Conservation (phyloP, 2,329 filamentous ascomycete genomes). For the Stylonectria norvegica region DNA sequence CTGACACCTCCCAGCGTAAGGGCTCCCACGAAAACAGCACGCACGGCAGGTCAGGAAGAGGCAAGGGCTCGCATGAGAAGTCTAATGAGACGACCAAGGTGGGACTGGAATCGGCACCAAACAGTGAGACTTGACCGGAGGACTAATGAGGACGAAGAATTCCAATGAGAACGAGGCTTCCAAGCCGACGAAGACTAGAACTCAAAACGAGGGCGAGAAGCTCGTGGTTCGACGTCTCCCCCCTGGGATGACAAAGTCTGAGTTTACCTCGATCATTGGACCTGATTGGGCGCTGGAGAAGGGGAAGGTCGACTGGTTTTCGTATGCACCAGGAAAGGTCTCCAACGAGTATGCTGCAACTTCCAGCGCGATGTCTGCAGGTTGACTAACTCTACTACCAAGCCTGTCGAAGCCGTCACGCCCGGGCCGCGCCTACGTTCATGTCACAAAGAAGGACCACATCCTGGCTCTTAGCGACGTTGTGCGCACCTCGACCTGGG, state of each 20-base stretch:
- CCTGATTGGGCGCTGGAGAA: slow-evolving; percentile 77
- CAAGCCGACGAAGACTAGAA: slow-evolving; percentile 30
- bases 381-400: slow-evolving; percentile 14
- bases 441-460: slow-evolving; percentile 68
- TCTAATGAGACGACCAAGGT: slow-evolving; percentile 29
- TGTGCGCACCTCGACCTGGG: slow-evolving; percentile 68
- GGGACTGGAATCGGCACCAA: slow-evolving; percentile 7
- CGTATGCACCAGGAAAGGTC: slow-evolving; percentile 64
- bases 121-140: slow-evolving; percentile 5
- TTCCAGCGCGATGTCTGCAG: neutral
- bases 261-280: slow-evolving; percentile 71
- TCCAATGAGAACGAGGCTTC: slow-evolving; percentile 28
- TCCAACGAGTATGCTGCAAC: slow-evolving; percentile 68
- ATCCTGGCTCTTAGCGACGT: slow-evolving; percentile 65
- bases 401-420: slow-evolving; percentile 82
- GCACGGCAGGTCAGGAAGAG: slow-evolving; percentile 22
- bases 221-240: slow-evolving; percentile 80
- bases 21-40: slow-evolving; percentile 21
- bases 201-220: slow-evolving; percentile 63
- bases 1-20: slow-evolving; percentile 25
- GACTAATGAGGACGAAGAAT: slow-evolving; percentile 23
- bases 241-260: slow-evolving; percentile 75
- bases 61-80: slow-evolving; percentile 28
- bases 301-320: slow-evolving; percentile 81
- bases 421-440: slow-evolving; percentile 78